These are phyloP conservation scores for Terana coerulea DNA, from an alignment of 768 basidiomycete genomes.

Conservation along the genomic window DNA sequence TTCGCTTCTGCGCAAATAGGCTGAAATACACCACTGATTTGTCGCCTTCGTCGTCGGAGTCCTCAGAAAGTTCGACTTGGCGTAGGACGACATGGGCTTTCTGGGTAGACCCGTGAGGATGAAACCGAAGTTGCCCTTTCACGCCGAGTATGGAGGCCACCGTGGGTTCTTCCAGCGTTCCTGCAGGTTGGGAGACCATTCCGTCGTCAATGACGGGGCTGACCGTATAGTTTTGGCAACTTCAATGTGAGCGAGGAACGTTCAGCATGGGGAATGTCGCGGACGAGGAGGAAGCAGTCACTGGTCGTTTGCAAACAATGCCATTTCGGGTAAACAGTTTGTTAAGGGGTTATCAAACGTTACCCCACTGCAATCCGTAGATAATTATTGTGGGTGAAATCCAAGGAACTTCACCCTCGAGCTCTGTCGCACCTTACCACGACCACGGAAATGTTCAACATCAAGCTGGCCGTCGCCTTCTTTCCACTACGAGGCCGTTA, in stretches of 20 bases:
- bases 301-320: constrained; percentile 12
- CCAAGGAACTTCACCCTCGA: too few relatives aligned
- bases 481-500: too few relatives aligned
- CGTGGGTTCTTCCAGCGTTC: constrained; percentile 23
- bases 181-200: constrained; percentile 1
- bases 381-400: too few relatives aligned
- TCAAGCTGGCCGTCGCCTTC: too few relatives aligned
- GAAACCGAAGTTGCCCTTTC: constrained; percentile 59
- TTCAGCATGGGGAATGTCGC: constrained; percentile 11
- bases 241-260: constrained; percentile 12
- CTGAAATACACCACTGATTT: constrained; percentile 48
- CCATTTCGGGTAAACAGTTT: not conserved
- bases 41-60: constrained; percentile 39
- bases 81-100: constrained; percentile 67
- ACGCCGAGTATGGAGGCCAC: constrained; percentile 58
- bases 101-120: constrained; percentile 60
- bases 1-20: constrained; percentile 64
- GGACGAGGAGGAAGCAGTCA: not conserved
- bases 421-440: too few relatives aligned
- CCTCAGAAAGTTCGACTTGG: constrained; percentile 51
- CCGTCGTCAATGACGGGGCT: not conserved
- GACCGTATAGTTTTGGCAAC: constrained; percentile 4
- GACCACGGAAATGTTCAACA: too few relatives aligned
- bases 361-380: too few relatives aligned
- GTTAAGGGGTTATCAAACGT: too few relatives aligned